Evolutionary conservation across 2,329 filamentous ascomycete genomes (phyloP), one percentile per base, ranked within the genome.

Genomic region (Neofusicoccum ribis): DNA sequence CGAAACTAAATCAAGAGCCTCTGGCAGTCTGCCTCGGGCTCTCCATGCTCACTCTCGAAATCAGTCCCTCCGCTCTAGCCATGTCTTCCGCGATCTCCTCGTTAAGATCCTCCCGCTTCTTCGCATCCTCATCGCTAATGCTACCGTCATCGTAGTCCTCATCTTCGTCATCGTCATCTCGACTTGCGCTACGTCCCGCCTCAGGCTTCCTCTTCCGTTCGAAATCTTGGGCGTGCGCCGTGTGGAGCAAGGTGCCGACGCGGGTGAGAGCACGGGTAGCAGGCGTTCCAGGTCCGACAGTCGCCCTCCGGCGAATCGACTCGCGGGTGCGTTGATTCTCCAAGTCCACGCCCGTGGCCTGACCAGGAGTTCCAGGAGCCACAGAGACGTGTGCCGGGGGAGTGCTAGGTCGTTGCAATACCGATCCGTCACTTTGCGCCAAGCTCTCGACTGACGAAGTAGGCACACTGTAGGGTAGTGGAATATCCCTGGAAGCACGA

Each of bases 141-240:
- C 78, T 74, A 6, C 74, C 72, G 37, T 71, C 72, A 3, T 76
- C 71, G 6, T 78, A 73, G 36, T 71, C 73, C 17, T 76, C 75
- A 8, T 73, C 75, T 3, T 70, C 70, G 3, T 71, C 69, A 12
- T 67, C 69, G 31, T 65, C 62, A 5, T 58, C 61, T 9, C 50
- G 49, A 50, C 62, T 62, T 65, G 70, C 60, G 66, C 70, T 56
- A 60, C 73, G 72, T 14, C 81, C 74, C 12, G 80, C 73, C 41
- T 82, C 81, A 0, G 83, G 82, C 34, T 81, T 84, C 68, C 87
- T 85, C 75, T 87, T 91, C 80, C 95, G 90, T 78, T 96, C 91
- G 75, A 97, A 98, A 78, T 98, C 94, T 76, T 96, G 90, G 67
- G 87, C 90, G 76, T 98, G 95, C 5, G 94, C 94, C 67, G 89